Percentiles rank a stretch among this genome's conserved stretches.
These are phyloP conservation scores for Polytrichum commune DNA, from an alignment of 225 moss, liverwort and hornwort species.

Conservation along the genomic window DNA sequence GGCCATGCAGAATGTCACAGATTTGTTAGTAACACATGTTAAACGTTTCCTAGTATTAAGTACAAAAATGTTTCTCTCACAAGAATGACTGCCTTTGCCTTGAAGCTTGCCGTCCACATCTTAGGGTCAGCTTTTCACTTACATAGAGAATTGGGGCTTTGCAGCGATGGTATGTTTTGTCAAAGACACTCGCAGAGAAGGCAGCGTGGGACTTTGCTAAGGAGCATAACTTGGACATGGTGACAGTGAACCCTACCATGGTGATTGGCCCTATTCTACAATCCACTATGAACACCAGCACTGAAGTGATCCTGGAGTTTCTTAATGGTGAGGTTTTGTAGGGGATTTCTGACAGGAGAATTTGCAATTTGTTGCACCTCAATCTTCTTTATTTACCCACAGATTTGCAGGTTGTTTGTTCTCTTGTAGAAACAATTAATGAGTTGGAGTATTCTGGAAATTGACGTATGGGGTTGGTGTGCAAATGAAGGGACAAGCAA, in stretches of 20 bases:
- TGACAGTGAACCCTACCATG: constrained; percentile 52
- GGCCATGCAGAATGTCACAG: too few relatives aligned
- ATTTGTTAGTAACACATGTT: too few relatives aligned
- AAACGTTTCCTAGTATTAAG: too few relatives aligned
- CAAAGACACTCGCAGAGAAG: constrained; percentile 69
- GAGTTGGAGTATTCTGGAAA: neutral
- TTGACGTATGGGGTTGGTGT: neutral
- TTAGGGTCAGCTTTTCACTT: too few relatives aligned
- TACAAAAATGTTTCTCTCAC: too few relatives aligned
- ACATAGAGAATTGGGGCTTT: neutral
- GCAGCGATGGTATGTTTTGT: constrained; percentile 69
- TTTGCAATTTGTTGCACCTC: neutral
- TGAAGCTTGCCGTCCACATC: too few relatives aligned
- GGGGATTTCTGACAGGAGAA: neutral
- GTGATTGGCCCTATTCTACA: constrained; percentile 70
- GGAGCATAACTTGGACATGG: constrained; percentile 63
- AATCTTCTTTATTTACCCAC: neutral
- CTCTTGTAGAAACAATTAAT: neutral
- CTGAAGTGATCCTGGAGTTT: constrained; percentile 33
- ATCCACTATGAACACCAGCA: constrained; percentile 68
- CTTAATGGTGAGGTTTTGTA: constrained; percentile 38
- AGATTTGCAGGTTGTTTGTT: neutral
- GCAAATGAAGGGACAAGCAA: constrained; percentile 32
- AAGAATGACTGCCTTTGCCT: too few relatives aligned
- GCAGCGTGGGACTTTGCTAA: constrained; percentile 82